Evolutionary conservation across 225 moss, liverwort and hornwort species (phyloP), one percentile per base, ranked within the genome.

Genomic region (Takakia lepidozioides): DNA sequence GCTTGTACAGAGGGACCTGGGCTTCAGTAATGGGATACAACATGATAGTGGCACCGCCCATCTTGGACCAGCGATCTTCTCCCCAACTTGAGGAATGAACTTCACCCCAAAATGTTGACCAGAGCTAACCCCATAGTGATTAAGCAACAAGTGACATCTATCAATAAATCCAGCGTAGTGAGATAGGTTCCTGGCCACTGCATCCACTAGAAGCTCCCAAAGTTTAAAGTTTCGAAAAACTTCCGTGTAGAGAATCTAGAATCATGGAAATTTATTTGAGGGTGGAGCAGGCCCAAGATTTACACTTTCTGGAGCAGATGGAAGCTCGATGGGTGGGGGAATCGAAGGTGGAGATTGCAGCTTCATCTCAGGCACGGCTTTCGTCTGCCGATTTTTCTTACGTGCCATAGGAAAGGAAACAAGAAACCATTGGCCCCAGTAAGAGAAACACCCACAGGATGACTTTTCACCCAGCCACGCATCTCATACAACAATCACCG

Each of bases 51-150:
- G 45, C 45, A 24, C 45, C 45, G 3, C 20, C 13, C 45, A 46
- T 46, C 45, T 46, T 46, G 21, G 45, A 17, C 45, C 45, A 21
- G 45, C 45, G 45, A 46, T 46, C 21, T 46, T 46, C 45, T 46
- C 45, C 25, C 45, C 45, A 13, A 46, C 45, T 46, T 46, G 45
- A 13, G 45, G 45, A 20, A 46, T 20, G 45, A 46, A 46, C 10
- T 46, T 10, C 13, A 46, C 45, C 25, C 45, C 45, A 21, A 46
- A 46, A 24, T 46, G 45, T 22, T 46, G 45, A 14, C 25, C 25
- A 20, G 25, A 13, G 45, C 25, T 46, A 10, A 46, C 45, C 21
- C 45, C 45, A 24, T 46, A 24, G 45, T 46, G 25, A 13, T 24
- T 17, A 11, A 46, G 45, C 45, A 46, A 46, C 23, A 46, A 24